Evolutionary conservation across 805 yeast species (phyloP), one percentile per base, ranked within the genome.

Genomic region (Starmerella apis): DNA sequence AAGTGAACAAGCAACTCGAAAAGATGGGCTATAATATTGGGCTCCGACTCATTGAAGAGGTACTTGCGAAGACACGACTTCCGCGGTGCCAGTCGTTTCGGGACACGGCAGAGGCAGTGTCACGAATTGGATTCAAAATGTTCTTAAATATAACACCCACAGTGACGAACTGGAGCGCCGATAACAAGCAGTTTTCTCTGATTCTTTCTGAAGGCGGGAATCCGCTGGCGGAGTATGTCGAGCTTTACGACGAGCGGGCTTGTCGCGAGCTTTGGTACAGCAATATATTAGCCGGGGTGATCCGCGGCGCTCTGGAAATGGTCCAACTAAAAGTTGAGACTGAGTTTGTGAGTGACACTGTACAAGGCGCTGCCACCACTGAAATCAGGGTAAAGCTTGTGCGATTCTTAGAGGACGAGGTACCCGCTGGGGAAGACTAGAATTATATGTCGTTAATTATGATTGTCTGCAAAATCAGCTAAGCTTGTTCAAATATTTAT

Each of bases 11-110:
- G 46, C 94, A 90, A 62, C 71, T 92, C 45, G 95, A 81, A 60
- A 77, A 78, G 56, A 90, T 92, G 97, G 98, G 98, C 0, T 86
- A 88, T 65, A 87, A 85, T 63, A 92, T 92, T 36, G 98, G 98
- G 1, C 70, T 87, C 43, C 71, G 98, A 56, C 66, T 92, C 51
- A 85, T 92, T 45, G 98, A 92, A 62, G 98, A 92, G 63, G 86
- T 90, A 61, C 71, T 92, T 36, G 94, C 96, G 27, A 80, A 83
- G 61, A 80, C 95, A 0, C 88, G 86, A n/a, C 72, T 83, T 1
- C 83, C 85, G 35, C 72, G 98, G 52, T 92, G 98, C 65, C 72
- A 72, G 20, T 73, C 78, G 25, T 80, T 92, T 67, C 76, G 77
- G 47, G 96, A 84, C 55, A 88, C 96, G 0, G 86, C 94, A 2